These are phyloP conservation scores for Typha latifolia DNA, from an alignment of 176 grass and related monocot species.

Conservation along the genomic window DNA sequence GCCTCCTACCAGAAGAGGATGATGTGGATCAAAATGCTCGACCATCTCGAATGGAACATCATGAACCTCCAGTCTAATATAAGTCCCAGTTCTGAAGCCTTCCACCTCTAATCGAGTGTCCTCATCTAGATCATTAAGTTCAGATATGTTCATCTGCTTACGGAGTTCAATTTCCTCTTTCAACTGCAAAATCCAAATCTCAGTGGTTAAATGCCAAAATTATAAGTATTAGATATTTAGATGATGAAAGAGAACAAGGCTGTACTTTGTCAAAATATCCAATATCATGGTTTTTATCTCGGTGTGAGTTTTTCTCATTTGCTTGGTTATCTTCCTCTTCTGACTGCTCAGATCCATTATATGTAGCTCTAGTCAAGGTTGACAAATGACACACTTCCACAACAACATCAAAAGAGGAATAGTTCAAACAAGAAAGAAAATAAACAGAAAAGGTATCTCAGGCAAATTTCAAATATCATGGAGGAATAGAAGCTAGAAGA, in stretches of 20 bases:
- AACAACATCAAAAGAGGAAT: neutral
- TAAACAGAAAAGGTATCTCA: neutral
- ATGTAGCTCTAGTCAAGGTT: conserved; percentile 74
- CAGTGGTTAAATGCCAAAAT: conserved; percentile 9
- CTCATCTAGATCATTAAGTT: conserved; percentile 87
- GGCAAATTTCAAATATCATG: neutral
- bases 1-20: conserved; percentile 87
- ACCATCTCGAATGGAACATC: conserved; percentile 86
- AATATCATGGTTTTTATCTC: conserved; percentile 45
- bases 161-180: conserved; percentile 84
- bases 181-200: conserved; percentile 39
- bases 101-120: conserved; percentile 72
- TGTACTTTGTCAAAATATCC: conserved; percentile 87
- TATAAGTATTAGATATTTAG: conserved; percentile 10
- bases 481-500: neutral
- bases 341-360: conserved; percentile 59
- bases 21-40: conserved; percentile 82
- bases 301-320: conserved; percentile 45
- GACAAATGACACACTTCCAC: neutral
- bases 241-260: neutral
- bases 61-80: conserved; percentile 84
- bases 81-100: conserved; percentile 84
- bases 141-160: conserved; percentile 73
- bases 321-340: conserved; percentile 44
- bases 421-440: neutral